phyloP scores from a whole-genome alignment of 345 rosid species.

The rapeseed (Brassica napus) region DNA sequence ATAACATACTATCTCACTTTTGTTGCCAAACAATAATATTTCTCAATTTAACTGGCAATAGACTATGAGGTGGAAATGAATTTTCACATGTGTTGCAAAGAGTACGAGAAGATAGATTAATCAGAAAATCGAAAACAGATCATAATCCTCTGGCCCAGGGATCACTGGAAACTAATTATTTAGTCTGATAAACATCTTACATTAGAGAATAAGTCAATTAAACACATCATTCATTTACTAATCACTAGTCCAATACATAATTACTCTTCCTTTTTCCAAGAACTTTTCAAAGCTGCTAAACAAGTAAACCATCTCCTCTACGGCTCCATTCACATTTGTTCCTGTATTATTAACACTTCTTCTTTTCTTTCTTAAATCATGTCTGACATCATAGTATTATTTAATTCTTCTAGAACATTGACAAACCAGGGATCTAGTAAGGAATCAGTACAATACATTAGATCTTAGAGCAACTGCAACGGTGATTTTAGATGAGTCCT shows the following conservation, averaged over 20 bases:
- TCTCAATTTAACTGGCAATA: slow-evolving; percentile 5
- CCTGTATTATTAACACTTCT: background rate
- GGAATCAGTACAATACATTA: too few species aligned
- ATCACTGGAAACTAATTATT: slow-evolving; percentile 14
- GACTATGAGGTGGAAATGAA: slow-evolving; percentile 17
- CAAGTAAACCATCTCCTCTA: background rate
- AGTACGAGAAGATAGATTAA: slow-evolving; percentile 11
- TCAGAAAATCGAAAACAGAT: slow-evolving; percentile 12
- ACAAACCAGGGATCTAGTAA: background rate
- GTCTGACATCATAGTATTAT: background rate
- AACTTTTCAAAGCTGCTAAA: slow-evolving; percentile 5
- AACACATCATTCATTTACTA: background rate
- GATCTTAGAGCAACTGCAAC: too few species aligned
- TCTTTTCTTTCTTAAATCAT: background rate
- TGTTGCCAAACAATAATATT: slow-evolving; percentile 21
- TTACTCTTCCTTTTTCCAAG: background rate
- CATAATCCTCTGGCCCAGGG: background rate
- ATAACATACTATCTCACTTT: background rate
- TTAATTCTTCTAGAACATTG: background rate
- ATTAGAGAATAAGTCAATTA: slow-evolving; percentile 8
- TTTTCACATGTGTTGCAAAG: slow-evolving; percentile 25
- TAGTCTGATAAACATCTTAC: slow-evolving; percentile 2
- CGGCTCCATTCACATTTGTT: slow-evolving; percentile 15
- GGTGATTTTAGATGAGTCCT: too few species aligned
- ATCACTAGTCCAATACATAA: background rate